Evolutionary conservation across 176 grass and related monocot species (phyloP), one percentile per base, ranked within the genome.

Genomic region (Echinochloa phyllopogon): DNA sequence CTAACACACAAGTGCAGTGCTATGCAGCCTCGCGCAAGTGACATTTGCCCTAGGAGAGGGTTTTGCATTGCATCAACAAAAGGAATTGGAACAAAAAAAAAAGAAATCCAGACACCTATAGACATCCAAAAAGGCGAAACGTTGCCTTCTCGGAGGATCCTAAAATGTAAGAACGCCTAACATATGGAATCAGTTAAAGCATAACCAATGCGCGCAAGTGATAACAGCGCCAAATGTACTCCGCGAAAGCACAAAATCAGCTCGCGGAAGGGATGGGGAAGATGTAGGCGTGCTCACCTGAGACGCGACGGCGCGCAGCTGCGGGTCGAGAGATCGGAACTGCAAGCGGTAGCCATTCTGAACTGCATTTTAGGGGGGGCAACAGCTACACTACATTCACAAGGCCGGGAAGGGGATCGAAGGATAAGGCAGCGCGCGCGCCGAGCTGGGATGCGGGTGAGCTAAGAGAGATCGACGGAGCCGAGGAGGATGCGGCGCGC

Each of bases 231-330:
- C 42, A 39, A 49, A 41, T 21, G 50, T 57, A 69, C 18, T 10
- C 5, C 4, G 23, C 18, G 10, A 69, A 64, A 69, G 21, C 45
- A 29, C 72, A 52, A 10, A 20, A 80, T 21, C 15, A 55, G 3
- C 38, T 39, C 20, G 18, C 41, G 0, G 53, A 43, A 87, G 10
- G n/a, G 3, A 7, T 8, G 12, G 24, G 14, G 29, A 3, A 21
- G 27, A 21, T 36, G 60, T 1, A n/a, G 0, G 27, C 58, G 8
- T 18, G 33, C 80, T 88, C 65, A 88, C 86, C 86, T 78, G 73
- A 72, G 86, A 6, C 45, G 21, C 27, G 70, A 40, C 20, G 71
- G 29, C 65, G 42, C 5, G 65, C 73, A 42, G 55, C 63, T 24
- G 62, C 29, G 20, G 70, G 36, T 43, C 45, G 37, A 42, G 39